phyloP scores from a whole-genome alignment of 2,329 filamentous ascomycete genomes.

The Cytospora paraplurivora region DNA sequence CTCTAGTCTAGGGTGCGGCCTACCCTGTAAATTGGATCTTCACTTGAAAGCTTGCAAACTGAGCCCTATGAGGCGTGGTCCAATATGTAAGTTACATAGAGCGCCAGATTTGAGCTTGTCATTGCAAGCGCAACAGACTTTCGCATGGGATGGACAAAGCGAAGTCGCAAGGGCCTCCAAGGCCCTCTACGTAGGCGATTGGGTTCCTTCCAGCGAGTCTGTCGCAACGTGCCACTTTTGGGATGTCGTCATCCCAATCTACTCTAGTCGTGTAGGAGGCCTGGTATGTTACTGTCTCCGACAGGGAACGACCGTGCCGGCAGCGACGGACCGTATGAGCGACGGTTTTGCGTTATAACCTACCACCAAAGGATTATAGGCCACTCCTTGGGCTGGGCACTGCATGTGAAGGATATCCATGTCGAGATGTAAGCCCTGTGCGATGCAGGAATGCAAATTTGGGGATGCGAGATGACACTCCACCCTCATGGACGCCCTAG shows the following conservation, averaged over 20 bases:
- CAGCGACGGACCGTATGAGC: conserved; percentile 46
- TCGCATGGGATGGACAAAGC: conserved; percentile 19
- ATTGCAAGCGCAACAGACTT: background rate
- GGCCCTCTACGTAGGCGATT: conserved; percentile 34
- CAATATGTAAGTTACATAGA: conserved; percentile 7
- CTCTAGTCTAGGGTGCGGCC: conserved; percentile 17
- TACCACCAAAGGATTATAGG: conserved; percentile 24
- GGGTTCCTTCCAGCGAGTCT: conserved; percentile 27
- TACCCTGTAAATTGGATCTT: background rate
- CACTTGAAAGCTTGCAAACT: background rate
- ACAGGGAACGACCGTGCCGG: conserved; percentile 43
- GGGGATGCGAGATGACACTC: background rate
- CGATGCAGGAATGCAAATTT: background rate
- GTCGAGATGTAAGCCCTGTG: background rate
- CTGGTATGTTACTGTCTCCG: conserved; percentile 35
- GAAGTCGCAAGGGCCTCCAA: conserved; percentile 32
- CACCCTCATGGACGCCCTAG: background rate
- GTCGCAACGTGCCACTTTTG: conserved; percentile 30
- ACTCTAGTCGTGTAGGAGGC: conserved; percentile 33
- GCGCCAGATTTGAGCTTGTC: background rate
- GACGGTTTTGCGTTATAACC: conserved; percentile 31
- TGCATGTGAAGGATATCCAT: background rate
- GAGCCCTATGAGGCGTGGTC: conserved; percentile 18
- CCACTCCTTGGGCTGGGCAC: background rate
- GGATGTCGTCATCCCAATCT: conserved; percentile 35